A percentile compares a stretch with the other conserved stretches of the same genome.
These are phyloP conservation scores for Phialocephala subalpina DNA, from an alignment of 2,329 filamentous ascomycete genomes.

Conservation along the genomic window DNA sequence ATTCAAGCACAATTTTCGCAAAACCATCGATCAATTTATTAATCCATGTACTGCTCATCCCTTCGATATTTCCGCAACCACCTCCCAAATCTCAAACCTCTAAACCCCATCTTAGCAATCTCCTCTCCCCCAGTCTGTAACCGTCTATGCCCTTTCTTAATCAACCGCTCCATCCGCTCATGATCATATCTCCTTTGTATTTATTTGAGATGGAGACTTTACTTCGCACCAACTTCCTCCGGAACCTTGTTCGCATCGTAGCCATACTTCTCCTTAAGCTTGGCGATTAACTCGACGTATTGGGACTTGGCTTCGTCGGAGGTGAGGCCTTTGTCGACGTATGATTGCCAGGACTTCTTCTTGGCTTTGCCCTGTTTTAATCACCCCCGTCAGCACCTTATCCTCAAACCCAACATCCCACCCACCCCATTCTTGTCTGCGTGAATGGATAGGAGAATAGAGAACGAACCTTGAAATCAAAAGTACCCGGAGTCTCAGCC, in stretches of 20 bases:
- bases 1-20: no score
- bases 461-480: slow-evolving; percentile 67
- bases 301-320: slow-evolving; percentile 74
- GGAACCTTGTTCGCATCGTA: slow-evolving; percentile 70
- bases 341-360: slow-evolving; percentile 77
- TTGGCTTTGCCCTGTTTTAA: slow-evolving; percentile 74
- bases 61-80: no score
- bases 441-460: neutral
- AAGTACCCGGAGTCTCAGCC: slow-evolving; percentile 70
- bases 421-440: neutral
- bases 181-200: slow-evolving; percentile 1
- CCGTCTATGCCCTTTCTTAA: no score
- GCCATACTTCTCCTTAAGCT: slow-evolving; percentile 74
- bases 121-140: neutral
- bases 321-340: slow-evolving; percentile 68
- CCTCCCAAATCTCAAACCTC: no score
- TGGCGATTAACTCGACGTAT: slow-evolving; percentile 78
- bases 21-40: no score
- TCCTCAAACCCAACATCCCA: neutral
- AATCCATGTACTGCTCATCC: no score
- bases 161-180: slow-evolving; percentile 7
- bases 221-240: slow-evolving; percentile 57
- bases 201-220: slow-evolving; percentile 5
- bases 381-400: slow-evolving; percentile 7
- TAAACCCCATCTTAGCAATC: neutral